Base-by-base conservation (phyloP, 805 yeast species). In the Lipomyces kockii region DNA sequence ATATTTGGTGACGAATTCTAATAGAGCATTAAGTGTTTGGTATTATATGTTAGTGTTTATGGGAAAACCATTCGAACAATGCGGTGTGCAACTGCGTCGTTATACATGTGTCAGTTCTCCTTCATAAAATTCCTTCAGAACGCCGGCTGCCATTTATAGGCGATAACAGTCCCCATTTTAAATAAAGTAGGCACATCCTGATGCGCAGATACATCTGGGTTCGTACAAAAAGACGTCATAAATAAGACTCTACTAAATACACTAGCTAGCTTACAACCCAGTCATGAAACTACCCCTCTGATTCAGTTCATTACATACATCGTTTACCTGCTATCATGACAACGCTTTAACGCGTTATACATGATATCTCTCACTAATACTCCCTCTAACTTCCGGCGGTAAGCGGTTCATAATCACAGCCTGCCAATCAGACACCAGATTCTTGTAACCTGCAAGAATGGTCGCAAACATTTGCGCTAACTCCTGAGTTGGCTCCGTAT, bases 401-500 rank as follows among this genome's bases (percentile, higher is more conserved):
- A 76, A 64, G 59, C 63, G 65, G 22, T 39, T 49, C 73, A 76
- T 70, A 52, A 75, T 71, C 46, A 35, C 54, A 8, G 53, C 57
- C 58, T 74, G 73, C 75, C 76, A 76, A 37, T 75, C 72, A 8
- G 69, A 60, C 1, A 76, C 64, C 55, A 67, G 63, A 46, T 72
- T 64, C 61, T 75, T 75, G 63, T 75, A 76, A 2, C 78, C 78
- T n/a, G 64, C 69, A 49, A 76, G 69, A 2, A 76, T 65, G 37
- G 73, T 70, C 7, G 65, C 60, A 34, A 78, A 77, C 46, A 76
- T 73, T 57, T 71, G 71, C 56, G 66, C 70, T 25, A 79, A 71
- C 27, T 74, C 74, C 6, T 69, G 71, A 2, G 77, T 67, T 2
- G 81, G 79, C 55, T 78, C 76, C 53, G 70, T 71, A 65, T 77